Conservation (phyloP, 345 rosid species). For the Dipteronia dyeriana region DNA sequence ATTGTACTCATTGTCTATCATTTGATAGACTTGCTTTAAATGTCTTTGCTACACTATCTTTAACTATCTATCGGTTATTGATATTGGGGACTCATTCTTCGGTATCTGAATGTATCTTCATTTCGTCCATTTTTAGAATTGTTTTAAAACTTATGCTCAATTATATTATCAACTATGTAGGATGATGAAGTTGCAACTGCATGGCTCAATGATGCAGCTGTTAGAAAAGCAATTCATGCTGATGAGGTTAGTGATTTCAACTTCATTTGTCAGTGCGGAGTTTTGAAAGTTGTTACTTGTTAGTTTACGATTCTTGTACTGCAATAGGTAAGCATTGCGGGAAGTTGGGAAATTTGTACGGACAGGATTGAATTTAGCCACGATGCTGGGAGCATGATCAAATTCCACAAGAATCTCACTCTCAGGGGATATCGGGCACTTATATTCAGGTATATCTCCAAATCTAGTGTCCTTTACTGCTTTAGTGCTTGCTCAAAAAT, state of each 20-base stretch:
- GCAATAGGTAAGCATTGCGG: slow-evolving; percentile 45
- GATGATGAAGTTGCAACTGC: slow-evolving; percentile 72
- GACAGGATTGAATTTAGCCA: slow-evolving; percentile 35
- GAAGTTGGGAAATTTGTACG: slow-evolving; percentile 58
- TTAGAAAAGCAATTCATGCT: slow-evolving; percentile 77
- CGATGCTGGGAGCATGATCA: slow-evolving; percentile 84
- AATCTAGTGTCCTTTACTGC: neutral
- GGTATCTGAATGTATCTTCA: neutral
- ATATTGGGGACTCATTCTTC: neutral
- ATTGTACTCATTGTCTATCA: neutral
- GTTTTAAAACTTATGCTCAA: neutral
- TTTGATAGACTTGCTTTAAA: neutral
- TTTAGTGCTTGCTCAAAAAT: neutral
- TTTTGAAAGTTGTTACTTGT: slow-evolving; percentile 1
- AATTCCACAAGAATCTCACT: slow-evolving; percentile 79
- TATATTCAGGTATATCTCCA: slow-evolving; percentile 62
- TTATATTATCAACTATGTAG: slow-evolving; percentile 35
- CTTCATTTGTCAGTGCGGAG: neutral
- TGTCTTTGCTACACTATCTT: neutral
- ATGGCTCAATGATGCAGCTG: slow-evolving; percentile 70
- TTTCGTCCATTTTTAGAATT: neutral
- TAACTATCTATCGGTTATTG: neutral
- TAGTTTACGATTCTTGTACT: slow-evolving; percentile 2
- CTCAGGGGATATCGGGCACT: slow-evolving; percentile 70
- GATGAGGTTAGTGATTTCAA: slow-evolving; percentile 42